These are phyloP conservation scores for Rhytidhysteron rufulum DNA, from an alignment of 2,329 filamentous ascomycete species.

Conservation along the genomic window DNA sequence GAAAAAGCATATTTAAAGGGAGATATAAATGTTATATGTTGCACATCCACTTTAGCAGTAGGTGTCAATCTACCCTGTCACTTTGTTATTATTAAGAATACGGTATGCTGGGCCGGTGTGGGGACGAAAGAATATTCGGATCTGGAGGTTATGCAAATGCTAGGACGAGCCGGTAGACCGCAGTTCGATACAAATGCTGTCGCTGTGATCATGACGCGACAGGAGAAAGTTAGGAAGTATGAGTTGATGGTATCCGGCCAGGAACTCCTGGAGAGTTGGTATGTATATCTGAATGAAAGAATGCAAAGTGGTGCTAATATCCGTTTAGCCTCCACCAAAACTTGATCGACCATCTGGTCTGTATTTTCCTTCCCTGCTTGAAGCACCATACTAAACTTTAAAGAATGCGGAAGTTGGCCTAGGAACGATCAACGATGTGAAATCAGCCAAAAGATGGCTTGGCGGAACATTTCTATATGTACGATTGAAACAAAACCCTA, in stretches of 20 bases:
- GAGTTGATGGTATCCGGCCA: slow-evolving; percentile 70
- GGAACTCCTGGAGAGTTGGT: slow-evolving; percentile 70
- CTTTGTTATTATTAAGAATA: slow-evolving; percentile 79
- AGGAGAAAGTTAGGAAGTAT: slow-evolving; percentile 62
- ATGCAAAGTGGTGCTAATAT: not conserved
- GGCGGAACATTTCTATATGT: slow-evolving; percentile 74
- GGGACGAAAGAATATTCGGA: slow-evolving; percentile 69
- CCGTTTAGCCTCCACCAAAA: slow-evolving; percentile 65
- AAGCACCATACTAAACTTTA: too few relatives aligned
- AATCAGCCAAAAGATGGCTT: slow-evolving; percentile 70
- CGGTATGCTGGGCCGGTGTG: slow-evolving; percentile 55
- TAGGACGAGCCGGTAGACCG: slow-evolving; percentile 76
- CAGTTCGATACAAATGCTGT: slow-evolving; percentile 75
- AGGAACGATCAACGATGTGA: slow-evolving; percentile 63
- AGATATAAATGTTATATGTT: slow-evolving; percentile 77
- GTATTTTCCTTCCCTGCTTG: too few relatives aligned
- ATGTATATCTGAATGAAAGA: slow-evolving; percentile 5
- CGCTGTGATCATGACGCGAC: slow-evolving; percentile 74
- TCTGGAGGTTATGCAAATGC: slow-evolving; percentile 86
- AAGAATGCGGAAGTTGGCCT: slow-evolving; percentile 75
- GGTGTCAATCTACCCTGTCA: slow-evolving; percentile 82
- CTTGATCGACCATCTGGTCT: slow-evolving; percentile 68
- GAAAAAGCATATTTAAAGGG: slow-evolving; percentile 67
- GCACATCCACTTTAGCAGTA: slow-evolving; percentile 79
- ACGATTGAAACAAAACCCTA: slow-evolving; percentile 66